Evolutionary conservation across 164 flowering plant genomes (phyloP).

Genomic region (Saururus chinensis): DNA sequence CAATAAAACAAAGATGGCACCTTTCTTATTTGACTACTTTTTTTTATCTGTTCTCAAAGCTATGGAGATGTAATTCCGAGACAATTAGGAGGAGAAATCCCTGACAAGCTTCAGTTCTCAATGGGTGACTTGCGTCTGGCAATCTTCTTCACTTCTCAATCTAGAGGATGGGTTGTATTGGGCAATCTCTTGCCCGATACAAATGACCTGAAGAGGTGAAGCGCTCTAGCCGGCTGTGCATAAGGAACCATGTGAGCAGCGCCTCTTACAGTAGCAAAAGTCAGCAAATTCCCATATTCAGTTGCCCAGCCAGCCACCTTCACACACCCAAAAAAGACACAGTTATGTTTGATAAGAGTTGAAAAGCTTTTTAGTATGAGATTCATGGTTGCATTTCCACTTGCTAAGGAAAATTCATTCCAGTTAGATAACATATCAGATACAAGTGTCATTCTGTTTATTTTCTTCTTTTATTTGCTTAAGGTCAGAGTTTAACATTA

Average conservation of each 20-base stretch:
- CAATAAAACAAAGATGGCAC: no score
- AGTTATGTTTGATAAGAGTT: neutral
- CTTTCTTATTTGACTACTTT: no score
- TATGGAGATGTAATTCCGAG: neutral
- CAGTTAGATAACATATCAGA: no score
- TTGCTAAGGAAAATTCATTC: neutral
- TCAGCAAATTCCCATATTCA: conserved; percentile 79
- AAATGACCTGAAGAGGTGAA: conserved; percentile 69
- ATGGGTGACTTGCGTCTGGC: neutral
- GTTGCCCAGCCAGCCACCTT: conserved; percentile 93
- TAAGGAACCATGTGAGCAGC: conserved; percentile 98
- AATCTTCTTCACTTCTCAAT: neutral
- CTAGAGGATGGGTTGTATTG: conserved; percentile 35
- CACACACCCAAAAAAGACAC: conserved; percentile 29
- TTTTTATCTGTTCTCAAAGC: neutral
- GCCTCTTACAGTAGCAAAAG: conserved; percentile 92
- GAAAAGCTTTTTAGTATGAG: neutral
- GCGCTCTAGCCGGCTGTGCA: conserved; percentile 84
- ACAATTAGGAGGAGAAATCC: neutral
- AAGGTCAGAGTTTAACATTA: no score
- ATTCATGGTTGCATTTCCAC: neutral
- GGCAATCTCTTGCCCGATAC: conserved; percentile 68
- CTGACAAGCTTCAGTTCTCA: neutral
- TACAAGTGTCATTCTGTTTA: no score
- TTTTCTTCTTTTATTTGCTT: no score